These are phyloP conservation scores for Wilhelminamyces savonicus DNA, from an alignment of 805 yeast species.

Conservation along the genomic window DNA sequence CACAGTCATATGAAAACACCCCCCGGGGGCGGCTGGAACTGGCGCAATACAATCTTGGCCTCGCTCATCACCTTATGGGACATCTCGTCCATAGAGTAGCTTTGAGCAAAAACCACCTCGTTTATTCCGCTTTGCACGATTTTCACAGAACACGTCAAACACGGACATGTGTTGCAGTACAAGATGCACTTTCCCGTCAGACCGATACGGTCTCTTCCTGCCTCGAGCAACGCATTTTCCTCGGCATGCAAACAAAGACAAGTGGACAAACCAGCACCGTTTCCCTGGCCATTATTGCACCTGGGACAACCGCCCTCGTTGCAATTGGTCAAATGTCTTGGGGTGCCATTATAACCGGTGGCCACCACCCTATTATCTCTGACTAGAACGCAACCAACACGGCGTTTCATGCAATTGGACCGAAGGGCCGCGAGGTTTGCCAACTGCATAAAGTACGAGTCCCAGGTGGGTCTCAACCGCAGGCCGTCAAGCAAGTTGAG, in stretches of 20 bases:
- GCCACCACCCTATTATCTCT: constrained; percentile 82
- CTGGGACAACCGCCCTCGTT: constrained; percentile 93
- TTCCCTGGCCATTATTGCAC: constrained; percentile 65
- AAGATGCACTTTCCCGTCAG: constrained; percentile 48
- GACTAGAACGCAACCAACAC: constrained; percentile 95
- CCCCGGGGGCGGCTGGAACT: constrained; percentile 34
- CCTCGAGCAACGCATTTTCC: constrained; percentile 90
- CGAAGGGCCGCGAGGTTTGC: constrained; percentile 91
- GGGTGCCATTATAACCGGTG: constrained; percentile 98
- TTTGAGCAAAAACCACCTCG: constrained; percentile 90
- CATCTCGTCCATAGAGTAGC: constrained; percentile 85
- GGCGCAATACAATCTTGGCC: constrained; percentile 68
- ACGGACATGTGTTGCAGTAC: constrained; percentile 96
- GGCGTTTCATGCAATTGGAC: constrained; percentile 93
- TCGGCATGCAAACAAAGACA: constrained; percentile 96
- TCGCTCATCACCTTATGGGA: constrained; percentile 64
- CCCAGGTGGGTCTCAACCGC: constrained; percentile 90
- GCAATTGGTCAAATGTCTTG: constrained; percentile 80
- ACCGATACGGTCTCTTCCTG: constrained; percentile 78
- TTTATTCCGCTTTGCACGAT: constrained; percentile 87
- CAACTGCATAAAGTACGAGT: constrained; percentile 86
- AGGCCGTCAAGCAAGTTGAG: constrained; percentile 27
- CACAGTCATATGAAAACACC: constrained; percentile 35
- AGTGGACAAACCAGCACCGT: constrained; percentile 66
- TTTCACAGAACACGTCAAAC: constrained; percentile 91